Conservation (phyloP, 2,329 filamentous ascomycete genomes). For the Colletotrichum godetiae region DNA sequence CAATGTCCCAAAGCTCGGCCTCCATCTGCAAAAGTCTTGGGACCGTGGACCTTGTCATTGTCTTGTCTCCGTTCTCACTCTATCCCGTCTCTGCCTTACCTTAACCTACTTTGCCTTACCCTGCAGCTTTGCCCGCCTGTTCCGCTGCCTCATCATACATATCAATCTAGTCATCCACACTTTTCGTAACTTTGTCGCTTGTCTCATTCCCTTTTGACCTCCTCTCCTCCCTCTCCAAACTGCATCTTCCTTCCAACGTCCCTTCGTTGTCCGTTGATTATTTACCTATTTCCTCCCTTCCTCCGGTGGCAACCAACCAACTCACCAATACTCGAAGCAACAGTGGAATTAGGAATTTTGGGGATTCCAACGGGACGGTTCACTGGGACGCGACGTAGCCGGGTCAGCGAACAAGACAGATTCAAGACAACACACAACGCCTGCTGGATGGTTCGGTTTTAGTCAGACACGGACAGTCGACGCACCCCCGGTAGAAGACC, state of each 20-base stretch:
- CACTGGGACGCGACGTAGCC: constrained; percentile 25
- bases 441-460: constrained; percentile 25
- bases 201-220: constrained; percentile 30
- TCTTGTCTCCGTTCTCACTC: constrained; percentile 17
- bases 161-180: constrained; percentile 36
- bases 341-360: constrained; percentile 1
- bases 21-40: constrained; percentile 8
- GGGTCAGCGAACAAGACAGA: background rate
- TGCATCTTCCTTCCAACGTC: background rate
- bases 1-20: constrained; percentile 5
- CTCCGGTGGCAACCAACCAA: constrained; percentile 3
- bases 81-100: constrained; percentile 30
- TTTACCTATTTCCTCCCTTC: constrained; percentile 7
- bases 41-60: constrained; percentile 20
- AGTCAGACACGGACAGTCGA: constrained; percentile 20
- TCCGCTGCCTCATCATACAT: constrained; percentile 34
- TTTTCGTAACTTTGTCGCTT: constrained; percentile 16
- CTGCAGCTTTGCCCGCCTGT: constrained; percentile 15
- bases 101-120: constrained; percentile 32
- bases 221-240: constrained; percentile 16
- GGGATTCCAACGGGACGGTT: background rate
- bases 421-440: background rate
- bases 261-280: background rate
- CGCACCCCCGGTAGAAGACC: constrained; percentile 10
- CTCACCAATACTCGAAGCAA: background rate